Percentiles rank a stretch among this genome's conserved stretches.
These are phyloP conservation scores for Sisymbrium irio DNA, from an alignment of 345 rosid genomes.

Conservation along the genomic window DNA sequence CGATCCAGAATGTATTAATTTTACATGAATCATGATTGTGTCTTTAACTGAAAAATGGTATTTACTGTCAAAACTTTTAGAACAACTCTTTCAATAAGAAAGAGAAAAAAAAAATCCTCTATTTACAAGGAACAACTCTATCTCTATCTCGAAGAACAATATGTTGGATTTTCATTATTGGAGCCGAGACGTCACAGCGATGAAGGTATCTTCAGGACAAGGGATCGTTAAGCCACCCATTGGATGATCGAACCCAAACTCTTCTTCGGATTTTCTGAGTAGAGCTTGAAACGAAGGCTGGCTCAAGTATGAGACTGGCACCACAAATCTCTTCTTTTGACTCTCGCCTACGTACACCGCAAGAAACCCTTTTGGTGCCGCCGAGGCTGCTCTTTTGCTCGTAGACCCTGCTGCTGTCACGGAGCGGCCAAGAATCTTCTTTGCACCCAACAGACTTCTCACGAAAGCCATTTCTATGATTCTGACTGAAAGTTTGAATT, in stretches of 20 bases:
- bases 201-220: slow-evolving; percentile 45
- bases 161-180: slow-evolving; percentile 8
- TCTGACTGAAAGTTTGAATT: neutral
- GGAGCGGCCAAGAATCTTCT: slow-evolving; percentile 17
- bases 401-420: neutral
- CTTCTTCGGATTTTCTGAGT: slow-evolving; percentile 48
- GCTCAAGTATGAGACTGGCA: slow-evolving; percentile 45
- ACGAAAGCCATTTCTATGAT: neutral
- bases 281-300: slow-evolving; percentile 44
- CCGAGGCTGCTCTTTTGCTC: neutral
- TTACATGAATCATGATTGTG: neutral
- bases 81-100: slow-evolving; percentile 26
- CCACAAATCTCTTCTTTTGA: slow-evolving; percentile 41
- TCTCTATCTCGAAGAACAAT: neutral
- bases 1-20: neutral
- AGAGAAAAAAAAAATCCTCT: neutral
- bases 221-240: slow-evolving; percentile 52
- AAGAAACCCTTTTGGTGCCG: slow-evolving; percentile 42
- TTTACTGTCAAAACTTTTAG: neutral
- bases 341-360: slow-evolving; percentile 52
- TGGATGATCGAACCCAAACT: slow-evolving; percentile 42
- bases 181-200: slow-evolving; percentile 35
- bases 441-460: slow-evolving; percentile 13
- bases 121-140: slow-evolving; percentile 12
- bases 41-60: neutral